Evolutionary conservation across 139 green algal species (phyloP), one percentile per base, ranked within the genome.

Genomic region (Astrephomene gubernaculifera): DNA sequence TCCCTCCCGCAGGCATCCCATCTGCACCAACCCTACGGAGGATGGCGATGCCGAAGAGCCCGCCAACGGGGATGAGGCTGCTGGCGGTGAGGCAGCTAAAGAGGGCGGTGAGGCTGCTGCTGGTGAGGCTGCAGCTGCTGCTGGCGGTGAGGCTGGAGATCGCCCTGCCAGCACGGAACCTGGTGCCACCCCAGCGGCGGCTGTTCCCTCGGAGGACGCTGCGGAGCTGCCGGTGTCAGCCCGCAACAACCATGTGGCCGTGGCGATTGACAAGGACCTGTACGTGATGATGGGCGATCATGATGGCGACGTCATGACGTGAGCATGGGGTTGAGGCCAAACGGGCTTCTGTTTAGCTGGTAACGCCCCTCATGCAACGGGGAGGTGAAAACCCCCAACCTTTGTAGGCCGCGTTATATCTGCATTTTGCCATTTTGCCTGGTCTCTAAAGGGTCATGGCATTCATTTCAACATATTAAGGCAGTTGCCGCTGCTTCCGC

Each of bases 241-340:
- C 67, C 81, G 84, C 49, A 88, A 78, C 69, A 86, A 44, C 33
- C 87, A 92, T 73, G 76, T 87, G 41, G 88, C 85, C 9, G 89
- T 93, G 2, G 86, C 74, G 7, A 76, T 95, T 19, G 88, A 93
- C 38, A 84, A 82, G 45, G 86, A 93, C 57, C 75, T 96, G 57
- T 87, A 95, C 69, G 54, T 96, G 29, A 86, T 96, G 44, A 87
- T 88, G 33, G 94, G 94, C 31, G 94, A 95, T 53, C 86, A 87
- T 57, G 86, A 90, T 29, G 91, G 91, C 9, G 90, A 92, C 63
- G 60, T 93, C 29, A 36, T 94, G 17, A 63, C 63, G 79, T 85
- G 36, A 75, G 79, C n/a, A n/a, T n/a, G n/a, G n/a, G n/a, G n/a
- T n/a, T n/a, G n/a, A n/a, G n/a, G n/a, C n/a, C n/a, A n/a, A n/a